A percentile compares a stretch with the other conserved stretches of the same genome.
Evolutionary conservation across 805 yeast species (phyloP).

Genomic region (Candida krabiensis): DNA sequence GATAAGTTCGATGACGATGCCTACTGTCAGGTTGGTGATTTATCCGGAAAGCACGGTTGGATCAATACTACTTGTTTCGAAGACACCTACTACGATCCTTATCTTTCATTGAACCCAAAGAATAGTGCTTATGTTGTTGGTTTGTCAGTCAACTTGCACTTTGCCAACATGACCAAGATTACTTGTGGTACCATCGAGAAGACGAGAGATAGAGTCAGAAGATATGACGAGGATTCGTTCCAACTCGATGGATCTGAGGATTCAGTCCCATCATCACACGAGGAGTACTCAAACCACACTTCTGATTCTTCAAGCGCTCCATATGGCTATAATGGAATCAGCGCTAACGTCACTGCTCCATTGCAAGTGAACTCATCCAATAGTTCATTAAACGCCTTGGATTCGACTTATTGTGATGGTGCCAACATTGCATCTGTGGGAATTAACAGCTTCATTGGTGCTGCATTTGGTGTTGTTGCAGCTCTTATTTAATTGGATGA

Average conservation of each 20-base stretch:
- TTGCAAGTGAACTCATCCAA: slow-evolving; percentile 11
- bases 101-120: slow-evolving; percentile 56
- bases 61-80: slow-evolving; percentile 71
- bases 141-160: slow-evolving; percentile 56
- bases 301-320: too few relatives aligned
- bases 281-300: slow-evolving; percentile 8
- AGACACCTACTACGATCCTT: slow-evolving; percentile 62
- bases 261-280: neutral
- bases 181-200: slow-evolving; percentile 62
- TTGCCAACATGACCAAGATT: slow-evolving; percentile 51
- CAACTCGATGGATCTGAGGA: slow-evolving; percentile 10
- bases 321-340: too few relatives aligned
- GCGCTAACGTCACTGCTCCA: slow-evolving; percentile 8
- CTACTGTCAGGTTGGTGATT: slow-evolving; percentile 69
- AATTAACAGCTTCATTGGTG: slow-evolving; percentile 19
- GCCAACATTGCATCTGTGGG: slow-evolving; percentile 17
- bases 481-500: slow-evolving; percentile 19
- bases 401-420: slow-evolving; percentile 22
- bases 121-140: slow-evolving; percentile 62
- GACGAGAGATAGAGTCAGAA: slow-evolving; percentile 27
- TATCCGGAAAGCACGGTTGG: slow-evolving; percentile 76
- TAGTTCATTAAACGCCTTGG: slow-evolving; percentile 16
- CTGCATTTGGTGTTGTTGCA: slow-evolving; percentile 24
- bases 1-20: slow-evolving; percentile 51
- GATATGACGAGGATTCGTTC: slow-evolving; percentile 21